phyloP scores from a whole-genome alignment of 2,329 filamentous ascomycete species.

The Dothidotthia symphoricarpi region DNA sequence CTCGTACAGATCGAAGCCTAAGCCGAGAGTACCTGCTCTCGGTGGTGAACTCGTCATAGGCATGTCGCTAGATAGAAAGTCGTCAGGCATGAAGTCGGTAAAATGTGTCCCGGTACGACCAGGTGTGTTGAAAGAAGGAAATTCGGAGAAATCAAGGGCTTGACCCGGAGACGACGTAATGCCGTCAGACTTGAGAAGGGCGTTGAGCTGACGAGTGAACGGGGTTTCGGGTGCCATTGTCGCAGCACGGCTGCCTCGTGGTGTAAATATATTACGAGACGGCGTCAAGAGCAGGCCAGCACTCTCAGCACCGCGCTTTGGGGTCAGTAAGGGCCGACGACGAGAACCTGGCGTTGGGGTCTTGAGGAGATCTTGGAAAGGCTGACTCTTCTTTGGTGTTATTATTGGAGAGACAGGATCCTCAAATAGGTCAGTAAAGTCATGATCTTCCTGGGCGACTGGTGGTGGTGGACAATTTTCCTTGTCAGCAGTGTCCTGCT shows the following conservation, averaged over 20 bases:
- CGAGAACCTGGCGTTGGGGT: conserved; percentile 46
- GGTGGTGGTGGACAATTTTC: conserved; percentile 54
- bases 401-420: conserved; percentile 58
- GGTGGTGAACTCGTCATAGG: conserved; percentile 39
- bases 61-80: conserved; percentile 40
- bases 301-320: conserved; percentile 23
- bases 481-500: conserved; percentile 49
- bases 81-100: conserved; percentile 29
- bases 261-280: conserved; percentile 40
- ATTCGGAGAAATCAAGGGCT: conserved; percentile 37
- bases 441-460: conserved; percentile 45
- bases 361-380: conserved; percentile 49
- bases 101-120: conserved; percentile 26
- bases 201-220: conserved; percentile 62
- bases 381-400: conserved; percentile 59
- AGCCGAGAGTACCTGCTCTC: conserved; percentile 16
- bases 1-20: conserved; percentile 40
- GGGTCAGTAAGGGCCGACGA: conserved; percentile 39
- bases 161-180: conserved; percentile 33
- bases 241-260: conserved; percentile 35
- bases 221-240: conserved; percentile 50
- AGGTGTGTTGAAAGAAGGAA: conserved; percentile 33
- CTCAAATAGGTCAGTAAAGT: conserved; percentile 66
- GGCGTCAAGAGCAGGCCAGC: conserved; percentile 32
- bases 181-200: conserved; percentile 52